Evolutionary conservation across 257 asterid genomes (phyloP), one percentile per base, ranked within the genome.

Genomic region (Fraxinus americana): DNA sequence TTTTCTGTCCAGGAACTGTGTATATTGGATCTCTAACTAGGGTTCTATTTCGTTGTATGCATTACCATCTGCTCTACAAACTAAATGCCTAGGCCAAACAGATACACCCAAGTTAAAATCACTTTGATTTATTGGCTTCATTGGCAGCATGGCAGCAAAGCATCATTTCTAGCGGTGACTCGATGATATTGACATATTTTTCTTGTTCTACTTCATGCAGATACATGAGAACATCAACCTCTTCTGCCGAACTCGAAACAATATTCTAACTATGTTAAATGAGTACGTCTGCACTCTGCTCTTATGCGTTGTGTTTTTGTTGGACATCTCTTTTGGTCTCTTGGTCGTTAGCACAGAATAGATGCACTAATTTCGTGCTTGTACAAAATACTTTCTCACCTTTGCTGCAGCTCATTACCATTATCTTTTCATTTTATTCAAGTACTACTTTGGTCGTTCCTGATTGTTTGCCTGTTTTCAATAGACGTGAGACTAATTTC

Each of bases 151-250:
- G n/a, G 21, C 72, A 45, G 50, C 36, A 10, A 27, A 76, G 43
- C 76, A 75, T 80, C 71, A 72, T 73, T 63, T 25, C 63, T 72
- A 66, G 79, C 75, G 70, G 70, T 75, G 41, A 61, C 65, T 39
- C 54, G 66, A 32, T 76, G 45, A 36, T 73, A 78, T 32, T 77
- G 75, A 70, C 77, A 74, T 74, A 30, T 82, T 30, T 30, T 74
- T 73, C 41, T 39, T 52, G 13, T 82, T 77, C 78, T 38, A 19
- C 79, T 61, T 86, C 78, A 50, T 88, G 91, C 94, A 94, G 98
- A 76, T 94, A 50, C 88, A 85, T 2, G 97, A 94, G 77, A 94
- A 94, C 83, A 78, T 90, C 63, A 79, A 77, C 81, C 94, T 92
- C 89, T 81, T 94, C 71, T 77, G 84, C 80, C 92, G 88, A 85